A percentile compares a stretch with the other conserved stretches of the same genome.
Evolutionary conservation across 2,329 filamentous ascomycete species (phyloP).

Genomic region (Diplodia corticola): DNA sequence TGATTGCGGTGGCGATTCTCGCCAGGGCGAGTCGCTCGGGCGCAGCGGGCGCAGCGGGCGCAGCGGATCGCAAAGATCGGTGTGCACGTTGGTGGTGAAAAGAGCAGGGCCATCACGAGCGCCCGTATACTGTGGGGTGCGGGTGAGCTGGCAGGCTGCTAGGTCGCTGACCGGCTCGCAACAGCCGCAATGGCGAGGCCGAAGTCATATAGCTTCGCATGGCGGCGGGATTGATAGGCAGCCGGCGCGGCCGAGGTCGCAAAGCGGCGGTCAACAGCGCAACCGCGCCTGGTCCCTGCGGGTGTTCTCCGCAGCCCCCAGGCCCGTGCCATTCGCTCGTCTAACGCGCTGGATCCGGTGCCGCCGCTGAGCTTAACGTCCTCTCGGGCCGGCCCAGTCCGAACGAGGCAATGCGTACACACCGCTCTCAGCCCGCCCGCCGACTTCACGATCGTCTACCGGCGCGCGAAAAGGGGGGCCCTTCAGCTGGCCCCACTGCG

Average conservation of each 20-base stretch:
- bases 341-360: constrained; percentile 2
- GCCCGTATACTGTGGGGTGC: constrained; percentile 14
- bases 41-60: background rate
- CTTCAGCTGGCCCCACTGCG: constrained; percentile 1
- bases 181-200: background rate
- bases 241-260: constrained; percentile 3
- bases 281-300: constrained; percentile 5
- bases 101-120: background rate
- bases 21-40: background rate
- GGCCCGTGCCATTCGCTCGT: constrained; percentile 2
- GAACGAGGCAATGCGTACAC: constrained; percentile 14
- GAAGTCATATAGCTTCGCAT: constrained; percentile 3
- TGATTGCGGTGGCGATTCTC: constrained; percentile 17
- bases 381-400: constrained; percentile 17
- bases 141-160: constrained; percentile 7
- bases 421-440: constrained; percentile 14
- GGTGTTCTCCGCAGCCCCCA: background rate
- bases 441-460: constrained; percentile 9
- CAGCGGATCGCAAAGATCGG: background rate
- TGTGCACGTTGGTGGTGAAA: background rate
- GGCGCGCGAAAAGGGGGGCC: background rate
- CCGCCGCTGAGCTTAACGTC: constrained; percentile 10
- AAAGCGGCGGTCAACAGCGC: constrained; percentile 13
- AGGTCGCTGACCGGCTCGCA: constrained; percentile 2
- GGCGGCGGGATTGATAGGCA: constrained; percentile 5